Percentiles rank a stretch among this genome's conserved stretches.
These are phyloP conservation scores for Eucalyptus marginata DNA, from an alignment of 345 rosid genomes.

Conservation along the genomic window DNA sequence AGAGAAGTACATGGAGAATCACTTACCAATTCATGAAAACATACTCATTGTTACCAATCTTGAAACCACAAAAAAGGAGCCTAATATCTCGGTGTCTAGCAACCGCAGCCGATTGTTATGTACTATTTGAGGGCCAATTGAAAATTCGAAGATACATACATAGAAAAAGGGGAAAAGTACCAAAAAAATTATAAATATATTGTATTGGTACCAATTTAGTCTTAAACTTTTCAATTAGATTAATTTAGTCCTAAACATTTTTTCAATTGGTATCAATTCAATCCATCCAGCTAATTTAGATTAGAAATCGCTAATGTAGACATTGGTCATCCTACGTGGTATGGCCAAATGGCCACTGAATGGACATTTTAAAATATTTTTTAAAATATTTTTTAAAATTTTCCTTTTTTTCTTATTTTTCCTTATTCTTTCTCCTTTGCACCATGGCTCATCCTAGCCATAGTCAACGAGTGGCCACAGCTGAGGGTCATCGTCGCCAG, in stretches of 20 bases:
- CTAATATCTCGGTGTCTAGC: background rate
- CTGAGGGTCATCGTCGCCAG: rapidly evolving
- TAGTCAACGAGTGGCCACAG: rapidly evolving
- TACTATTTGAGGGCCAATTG: background rate
- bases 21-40: background rate
- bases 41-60: background rate
- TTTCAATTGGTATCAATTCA: rapidly evolving
- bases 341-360: rapidly evolving
- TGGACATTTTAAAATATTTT: rapidly evolving
- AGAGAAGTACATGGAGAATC: background rate
- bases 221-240: rapidly evolving
- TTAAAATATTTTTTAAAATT: too few species aligned
- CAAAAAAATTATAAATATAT: rapidly evolving
- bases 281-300: rapidly evolving
- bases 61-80: background rate
- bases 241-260: rapidly evolving
- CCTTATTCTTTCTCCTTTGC: too few species aligned
- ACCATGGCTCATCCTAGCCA: too few species aligned
- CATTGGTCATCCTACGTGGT: rapidly evolving
- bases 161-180: background rate
- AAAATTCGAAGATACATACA: background rate
- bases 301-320: rapidly evolving
- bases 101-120: background rate
- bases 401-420: rapidly evolving
- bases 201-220: rapidly evolving